Evolutionary conservation across 805 yeast species (phyloP), one percentile per base, ranked within the genome.

Genomic region (Spathaspora arborariae): DNA sequence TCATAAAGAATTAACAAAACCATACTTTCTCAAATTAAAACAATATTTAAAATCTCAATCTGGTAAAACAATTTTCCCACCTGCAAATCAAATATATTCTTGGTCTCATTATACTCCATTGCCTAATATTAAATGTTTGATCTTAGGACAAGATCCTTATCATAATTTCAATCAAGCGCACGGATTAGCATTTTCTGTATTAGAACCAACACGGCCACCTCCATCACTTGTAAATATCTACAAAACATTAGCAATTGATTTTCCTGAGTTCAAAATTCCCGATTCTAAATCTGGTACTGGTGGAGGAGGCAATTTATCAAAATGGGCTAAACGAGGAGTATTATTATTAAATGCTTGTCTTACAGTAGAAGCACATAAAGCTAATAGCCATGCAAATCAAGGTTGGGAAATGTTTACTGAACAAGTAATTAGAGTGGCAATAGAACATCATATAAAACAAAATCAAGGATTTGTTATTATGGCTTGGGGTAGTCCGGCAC

Each of bases 131-230:
- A 83, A 81, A 57, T 94, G 92, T 21, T 76, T 94, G 1, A 78
- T 94, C 10, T 70, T 94, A 39, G 99, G 99, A 1, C 99, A 94
- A 63, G 99, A 94, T 62, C 99, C 99, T 0, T 94, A 94, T 62
- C 99, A 94, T 64, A 89, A 90, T 62, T 65, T 66, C 56, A 86
- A 87, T 61, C 99, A 94, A 64, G 99, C 99, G 0, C 99, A 94
- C 59, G 99, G 99, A 0, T 69, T 94, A 22, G 98, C 99, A 2
- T 94, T 94, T 56, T 86, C 95, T 18, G 98, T 94, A 1, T 75
- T 81, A 46, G 85, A 86, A 26, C 96, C 96, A 1, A 72, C 78
- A 0, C 83, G 89, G 0, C 80, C 81, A 1, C 85, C 94, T 1
- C 98, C 99, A 0, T 89, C 97, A 1, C 70, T 94, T 47, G 73